A percentile compares a stretch with the other conserved stretches of the same genome.
Conservation (phyloP, 345 rosid species). For the Fremontodendron californicum region DNA sequence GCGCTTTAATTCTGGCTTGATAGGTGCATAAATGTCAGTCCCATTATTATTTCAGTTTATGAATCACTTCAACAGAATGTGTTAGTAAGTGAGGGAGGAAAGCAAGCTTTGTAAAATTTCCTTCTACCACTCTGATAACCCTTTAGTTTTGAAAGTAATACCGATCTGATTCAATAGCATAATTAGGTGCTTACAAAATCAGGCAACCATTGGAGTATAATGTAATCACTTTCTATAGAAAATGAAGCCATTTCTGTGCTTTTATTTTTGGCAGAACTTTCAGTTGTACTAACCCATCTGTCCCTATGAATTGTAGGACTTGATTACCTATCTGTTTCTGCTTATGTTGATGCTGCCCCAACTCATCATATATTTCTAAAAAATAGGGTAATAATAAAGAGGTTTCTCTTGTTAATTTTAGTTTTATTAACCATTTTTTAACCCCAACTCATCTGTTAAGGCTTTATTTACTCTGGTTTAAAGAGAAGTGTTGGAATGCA, state of each 20-base stretch:
- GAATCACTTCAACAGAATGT: not conserved
- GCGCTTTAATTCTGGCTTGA: not conserved
- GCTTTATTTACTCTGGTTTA: not conserved
- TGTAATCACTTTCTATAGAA: not conserved
- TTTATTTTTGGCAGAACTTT: not conserved
- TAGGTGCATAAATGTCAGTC: not conserved
- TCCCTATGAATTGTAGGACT: constrained; percentile 25
- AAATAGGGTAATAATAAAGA: constrained; percentile 18
- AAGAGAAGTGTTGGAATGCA: not conserved
- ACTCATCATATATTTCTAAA: constrained; percentile 21
- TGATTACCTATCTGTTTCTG: constrained; percentile 38
- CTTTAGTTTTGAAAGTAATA: not conserved
- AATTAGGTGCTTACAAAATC: not conserved
- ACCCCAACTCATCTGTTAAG: not conserved
- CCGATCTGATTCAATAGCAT: not conserved
- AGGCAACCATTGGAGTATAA: not conserved
- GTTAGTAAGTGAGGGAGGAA: not conserved
- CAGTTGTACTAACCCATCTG: not conserved
- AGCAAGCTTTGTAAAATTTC: not conserved
- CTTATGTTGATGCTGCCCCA: constrained; percentile 18
- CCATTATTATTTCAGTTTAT: not conserved
- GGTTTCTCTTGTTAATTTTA: not conserved
- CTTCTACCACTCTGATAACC: not conserved
- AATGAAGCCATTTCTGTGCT: not conserved
- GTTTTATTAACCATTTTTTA: not conserved